A percentile compares a stretch with the other conserved stretches of the same genome.
Evolutionary conservation across 139 green algal genomes (phyloP).

Genomic region (Mesostigma viride): DNA sequence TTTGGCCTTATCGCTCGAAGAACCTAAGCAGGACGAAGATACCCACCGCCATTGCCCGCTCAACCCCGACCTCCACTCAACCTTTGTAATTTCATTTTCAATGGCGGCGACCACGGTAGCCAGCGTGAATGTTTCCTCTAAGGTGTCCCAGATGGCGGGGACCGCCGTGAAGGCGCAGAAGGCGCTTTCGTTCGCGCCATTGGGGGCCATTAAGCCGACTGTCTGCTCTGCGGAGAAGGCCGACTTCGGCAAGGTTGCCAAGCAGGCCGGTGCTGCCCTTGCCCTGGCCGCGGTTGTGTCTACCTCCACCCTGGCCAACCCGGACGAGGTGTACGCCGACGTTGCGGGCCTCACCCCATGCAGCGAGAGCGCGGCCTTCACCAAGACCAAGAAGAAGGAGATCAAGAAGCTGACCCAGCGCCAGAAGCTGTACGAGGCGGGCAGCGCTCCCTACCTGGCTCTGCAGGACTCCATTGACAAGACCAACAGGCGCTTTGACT

Average conservation of each 20-base stretch:
- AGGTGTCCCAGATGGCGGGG: too few relatives aligned
- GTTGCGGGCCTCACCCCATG: constrained; percentile 89
- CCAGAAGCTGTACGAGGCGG: constrained; percentile 45
- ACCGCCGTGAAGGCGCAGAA: too few relatives aligned
- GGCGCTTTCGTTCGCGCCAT: too few relatives aligned
- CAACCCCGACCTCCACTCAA: too few relatives aligned
- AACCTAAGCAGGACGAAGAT: too few relatives aligned
- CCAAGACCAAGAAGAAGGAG: constrained; percentile 88
- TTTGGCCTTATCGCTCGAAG: too few relatives aligned
- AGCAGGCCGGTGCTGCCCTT: too few relatives aligned
- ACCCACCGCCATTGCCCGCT: too few relatives aligned
- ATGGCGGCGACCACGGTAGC: too few relatives aligned
- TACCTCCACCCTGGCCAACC: constrained; percentile 1
- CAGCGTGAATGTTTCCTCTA: too few relatives aligned
- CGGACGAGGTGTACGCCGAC: constrained; percentile 64
- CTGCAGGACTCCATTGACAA: constrained; percentile 87
- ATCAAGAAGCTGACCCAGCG: constrained; percentile 73
- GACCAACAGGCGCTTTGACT: constrained; percentile 84
- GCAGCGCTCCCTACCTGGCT: constrained; percentile 21
- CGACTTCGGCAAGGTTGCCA: constrained; percentile 19
- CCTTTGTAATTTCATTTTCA: too few relatives aligned
- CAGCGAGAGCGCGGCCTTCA: constrained; percentile 85
- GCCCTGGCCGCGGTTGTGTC: constrained; percentile 30
- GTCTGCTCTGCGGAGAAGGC: constrained; percentile 22
- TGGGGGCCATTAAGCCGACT: too few relatives aligned